Conservation (phyloP, 306 rosid genomes). For the Cucumis hystrix region DNA sequence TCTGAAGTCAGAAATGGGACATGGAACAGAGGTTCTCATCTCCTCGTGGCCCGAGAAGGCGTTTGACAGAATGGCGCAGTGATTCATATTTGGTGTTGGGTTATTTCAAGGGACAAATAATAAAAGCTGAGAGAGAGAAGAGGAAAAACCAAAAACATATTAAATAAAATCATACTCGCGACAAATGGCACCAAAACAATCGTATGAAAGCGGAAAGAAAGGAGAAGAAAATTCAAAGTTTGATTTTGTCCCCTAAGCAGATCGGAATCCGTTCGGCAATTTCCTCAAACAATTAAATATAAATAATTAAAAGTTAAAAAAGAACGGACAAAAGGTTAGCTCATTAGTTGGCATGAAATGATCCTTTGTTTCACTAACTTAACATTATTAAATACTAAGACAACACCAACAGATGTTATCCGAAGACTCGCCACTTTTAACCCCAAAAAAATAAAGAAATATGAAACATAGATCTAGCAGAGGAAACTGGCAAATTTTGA, state of each 20-base stretch:
- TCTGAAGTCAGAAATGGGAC: conserved; percentile 17
- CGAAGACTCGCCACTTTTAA: neutral
- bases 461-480: neutral
- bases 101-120: conserved; percentile 6
- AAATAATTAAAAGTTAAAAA: neutral
- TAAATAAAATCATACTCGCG: neutral
- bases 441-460: neutral
- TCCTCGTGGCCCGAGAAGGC: conserved; percentile 54
- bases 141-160: neutral
- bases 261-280: conserved; percentile 7
- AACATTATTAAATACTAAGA: neutral
- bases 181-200: conserved; percentile 4
- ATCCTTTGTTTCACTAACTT: neutral
- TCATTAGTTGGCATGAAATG: neutral
- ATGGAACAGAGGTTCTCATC: conserved; percentile 23
- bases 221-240: conserved; percentile 9
- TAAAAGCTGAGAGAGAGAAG: neutral
- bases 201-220: neutral
- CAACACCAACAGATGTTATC: neutral
- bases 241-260: neutral
- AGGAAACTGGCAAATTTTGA: neutral
- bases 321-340: neutral
- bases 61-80: conserved; percentile 49
- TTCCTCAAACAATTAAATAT: neutral
- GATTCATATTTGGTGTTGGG: conserved; percentile 41